Evolutionary conservation across 352 stramenopile species (phyloP).

Genomic region (Aphanomyces invadans): DNA sequence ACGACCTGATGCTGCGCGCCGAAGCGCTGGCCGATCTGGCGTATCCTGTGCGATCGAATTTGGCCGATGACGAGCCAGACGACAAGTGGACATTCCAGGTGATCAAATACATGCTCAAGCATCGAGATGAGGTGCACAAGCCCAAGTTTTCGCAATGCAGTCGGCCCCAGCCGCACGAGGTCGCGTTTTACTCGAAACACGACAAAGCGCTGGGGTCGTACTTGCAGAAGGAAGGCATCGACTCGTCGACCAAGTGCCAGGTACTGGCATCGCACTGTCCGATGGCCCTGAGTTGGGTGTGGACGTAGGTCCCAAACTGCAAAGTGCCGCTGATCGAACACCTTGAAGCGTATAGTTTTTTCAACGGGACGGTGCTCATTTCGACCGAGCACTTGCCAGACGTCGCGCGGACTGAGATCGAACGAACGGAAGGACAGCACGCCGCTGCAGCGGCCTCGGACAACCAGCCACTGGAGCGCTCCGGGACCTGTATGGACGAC

Average conservation of each 20-base stretch:
- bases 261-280: too few species aligned
- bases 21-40: slow-evolving; percentile 88
- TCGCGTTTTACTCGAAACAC: slow-evolving; percentile 18
- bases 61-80: background rate
- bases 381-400: slow-evolving; percentile 76
- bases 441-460: background rate
- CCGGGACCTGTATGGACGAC: background rate
- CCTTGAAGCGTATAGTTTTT: slow-evolving; percentile 72
- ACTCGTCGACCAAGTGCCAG: slow-evolving; percentile 65
- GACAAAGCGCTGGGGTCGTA: slow-evolving; percentile 22
- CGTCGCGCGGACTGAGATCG: slow-evolving; percentile 24
- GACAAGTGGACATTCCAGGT: slow-evolving; percentile 15
- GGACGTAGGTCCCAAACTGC: slow-evolving; percentile 61
- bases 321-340: slow-evolving; percentile 76
- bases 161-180: background rate
- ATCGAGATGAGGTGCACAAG: slow-evolving; percentile 17
- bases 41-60: slow-evolving; percentile 28
- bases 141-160: slow-evolving; percentile 14
- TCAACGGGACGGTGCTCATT: slow-evolving; percentile 60
- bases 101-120: slow-evolving; percentile 32
- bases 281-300: background rate
- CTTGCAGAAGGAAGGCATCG: slow-evolving; percentile 25
- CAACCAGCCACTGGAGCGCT: background rate
- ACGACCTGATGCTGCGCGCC: slow-evolving; percentile 94
- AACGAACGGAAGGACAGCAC: background rate